Evolutionary conservation across 2,329 filamentous ascomycete genomes (phyloP).

Genomic region (Exophiala alcalophila): DNA sequence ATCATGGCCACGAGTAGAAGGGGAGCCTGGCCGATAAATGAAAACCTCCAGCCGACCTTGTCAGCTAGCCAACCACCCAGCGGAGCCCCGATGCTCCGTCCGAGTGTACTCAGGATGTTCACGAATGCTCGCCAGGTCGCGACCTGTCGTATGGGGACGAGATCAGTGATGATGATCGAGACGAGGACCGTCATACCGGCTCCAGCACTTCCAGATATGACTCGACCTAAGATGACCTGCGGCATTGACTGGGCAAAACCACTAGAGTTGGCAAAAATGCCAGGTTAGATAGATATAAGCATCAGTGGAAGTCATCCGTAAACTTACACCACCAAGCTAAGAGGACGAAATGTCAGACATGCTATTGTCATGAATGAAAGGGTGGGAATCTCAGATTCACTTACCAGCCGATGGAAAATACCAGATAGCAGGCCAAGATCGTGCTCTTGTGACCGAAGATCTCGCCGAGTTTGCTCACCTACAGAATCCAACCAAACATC

Average conservation of each 20-base stretch:
- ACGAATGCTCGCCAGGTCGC: constrained; percentile 51
- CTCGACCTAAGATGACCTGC: no score
- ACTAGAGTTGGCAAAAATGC: constrained; percentile 34
- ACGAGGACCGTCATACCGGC: constrained; percentile 45
- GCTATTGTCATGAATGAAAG: no score
- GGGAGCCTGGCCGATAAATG: background rate
- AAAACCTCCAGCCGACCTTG: constrained; percentile 60
- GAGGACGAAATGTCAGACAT: constrained; percentile 29
- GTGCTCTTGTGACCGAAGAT: constrained; percentile 45
- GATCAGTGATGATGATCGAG: constrained; percentile 39
- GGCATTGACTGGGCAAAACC: background rate
- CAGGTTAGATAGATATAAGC: constrained; percentile 45
- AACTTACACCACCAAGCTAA: background rate
- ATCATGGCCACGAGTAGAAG: background rate
- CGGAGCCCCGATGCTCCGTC: constrained; percentile 51
- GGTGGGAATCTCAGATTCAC: no score
- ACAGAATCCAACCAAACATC: background rate
- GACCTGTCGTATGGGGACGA: constrained; percentile 50
- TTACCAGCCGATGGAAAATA: constrained; percentile 41
- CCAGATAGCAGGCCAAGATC: constrained; percentile 39
- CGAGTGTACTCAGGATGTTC: constrained; percentile 51
- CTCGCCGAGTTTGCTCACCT: constrained; percentile 46
- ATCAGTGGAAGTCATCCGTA: constrained; percentile 35
- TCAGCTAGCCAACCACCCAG: constrained; percentile 62
- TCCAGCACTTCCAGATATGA: no score